Conservation (phyloP, 1,284 basidiomycete species). For the Sanghuangporus baumii region DNA sequence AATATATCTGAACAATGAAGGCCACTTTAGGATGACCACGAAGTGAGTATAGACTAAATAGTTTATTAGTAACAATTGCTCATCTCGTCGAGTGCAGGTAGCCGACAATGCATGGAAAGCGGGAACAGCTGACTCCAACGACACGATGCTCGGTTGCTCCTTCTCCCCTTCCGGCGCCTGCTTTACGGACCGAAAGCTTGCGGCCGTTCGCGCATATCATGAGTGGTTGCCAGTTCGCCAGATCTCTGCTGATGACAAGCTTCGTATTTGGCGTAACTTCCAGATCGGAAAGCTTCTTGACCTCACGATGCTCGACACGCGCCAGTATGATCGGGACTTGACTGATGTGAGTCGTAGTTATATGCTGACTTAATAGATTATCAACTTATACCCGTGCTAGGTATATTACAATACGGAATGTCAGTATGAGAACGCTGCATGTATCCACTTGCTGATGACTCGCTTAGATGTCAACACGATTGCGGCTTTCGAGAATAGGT, state of each 20-base stretch:
- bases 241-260: slow-evolving; percentile 52
- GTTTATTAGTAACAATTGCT: not conserved
- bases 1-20: not conserved
- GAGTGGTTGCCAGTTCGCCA: slow-evolving; percentile 70
- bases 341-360: slow-evolving; percentile 40
- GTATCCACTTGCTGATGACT: not conserved
- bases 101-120: slow-evolving; percentile 63
- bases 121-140: slow-evolving; percentile 58
- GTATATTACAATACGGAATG: slow-evolving; percentile 53
- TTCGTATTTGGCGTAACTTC: slow-evolving; percentile 66
- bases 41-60: slow-evolving; percentile 26
- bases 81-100: slow-evolving; percentile 30
- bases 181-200: slow-evolving; percentile 60
- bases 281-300: slow-evolving; percentile 57
- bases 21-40: slow-evolving; percentile 47
- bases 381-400: slow-evolving; percentile 23
- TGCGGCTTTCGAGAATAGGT: slow-evolving; percentile 40
- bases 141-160: slow-evolving; percentile 48
- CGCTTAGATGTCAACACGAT: slow-evolving; percentile 38
- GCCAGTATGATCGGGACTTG: slow-evolving; percentile 60
- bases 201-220: slow-evolving; percentile 60
- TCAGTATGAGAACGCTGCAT: slow-evolving; percentile 15
- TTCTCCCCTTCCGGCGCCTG: slow-evolving; percentile 51
- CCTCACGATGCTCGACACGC: slow-evolving; percentile 59
- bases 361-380: not conserved